Conservation (phyloP, 768 basidiomycete genomes). For the Albatrellus ellisii region DNA sequence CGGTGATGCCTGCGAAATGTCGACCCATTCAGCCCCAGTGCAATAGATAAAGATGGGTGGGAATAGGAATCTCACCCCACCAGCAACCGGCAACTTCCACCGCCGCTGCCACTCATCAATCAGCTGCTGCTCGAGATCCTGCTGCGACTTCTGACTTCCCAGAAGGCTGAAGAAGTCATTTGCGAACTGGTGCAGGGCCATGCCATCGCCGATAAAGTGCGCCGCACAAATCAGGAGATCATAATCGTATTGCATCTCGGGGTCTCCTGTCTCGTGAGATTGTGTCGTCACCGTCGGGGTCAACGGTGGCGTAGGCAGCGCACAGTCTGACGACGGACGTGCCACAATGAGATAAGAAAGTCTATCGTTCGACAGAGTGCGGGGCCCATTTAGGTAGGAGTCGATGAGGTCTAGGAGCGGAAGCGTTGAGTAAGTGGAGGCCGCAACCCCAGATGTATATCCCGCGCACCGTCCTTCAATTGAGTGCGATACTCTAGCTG, state of each 20-base stretch:
- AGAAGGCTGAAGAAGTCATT: slow-evolving; percentile 68
- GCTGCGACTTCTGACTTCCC: slow-evolving; percentile 21
- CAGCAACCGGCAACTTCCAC: slow-evolving; percentile 15
- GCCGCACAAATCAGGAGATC: slow-evolving; percentile 64
- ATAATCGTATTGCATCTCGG: slow-evolving; percentile 22
- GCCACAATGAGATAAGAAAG: slow-evolving; percentile 56
- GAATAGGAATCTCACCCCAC: slow-evolving; percentile 19
- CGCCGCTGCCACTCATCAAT: slow-evolving; percentile 21
- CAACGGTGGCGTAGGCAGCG: slow-evolving; percentile 21
- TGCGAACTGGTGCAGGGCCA: slow-evolving; percentile 72
- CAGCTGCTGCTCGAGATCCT: slow-evolving; percentile 20
- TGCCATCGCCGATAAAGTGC: slow-evolving; percentile 80
- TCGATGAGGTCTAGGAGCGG: slow-evolving; percentile 42
- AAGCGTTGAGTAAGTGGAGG: neutral
- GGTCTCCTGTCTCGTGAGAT: slow-evolving; percentile 11
- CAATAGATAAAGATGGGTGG: neutral
- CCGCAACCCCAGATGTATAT: neutral
- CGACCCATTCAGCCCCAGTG: neutral
- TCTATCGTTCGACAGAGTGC: slow-evolving; percentile 52
- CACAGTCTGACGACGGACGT: slow-evolving; percentile 11
- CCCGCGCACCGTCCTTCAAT: slow-evolving; percentile 38
- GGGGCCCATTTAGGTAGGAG: slow-evolving; percentile 62
- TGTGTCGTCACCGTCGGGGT: slow-evolving; percentile 12
- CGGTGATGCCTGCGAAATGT: neutral
- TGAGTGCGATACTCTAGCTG: slow-evolving; percentile 37